Evolutionary conservation across 1,284 basidiomycete genomes (phyloP), one percentile per base, ranked within the genome.

Genomic region (Ceratobasidium sp.): DNA sequence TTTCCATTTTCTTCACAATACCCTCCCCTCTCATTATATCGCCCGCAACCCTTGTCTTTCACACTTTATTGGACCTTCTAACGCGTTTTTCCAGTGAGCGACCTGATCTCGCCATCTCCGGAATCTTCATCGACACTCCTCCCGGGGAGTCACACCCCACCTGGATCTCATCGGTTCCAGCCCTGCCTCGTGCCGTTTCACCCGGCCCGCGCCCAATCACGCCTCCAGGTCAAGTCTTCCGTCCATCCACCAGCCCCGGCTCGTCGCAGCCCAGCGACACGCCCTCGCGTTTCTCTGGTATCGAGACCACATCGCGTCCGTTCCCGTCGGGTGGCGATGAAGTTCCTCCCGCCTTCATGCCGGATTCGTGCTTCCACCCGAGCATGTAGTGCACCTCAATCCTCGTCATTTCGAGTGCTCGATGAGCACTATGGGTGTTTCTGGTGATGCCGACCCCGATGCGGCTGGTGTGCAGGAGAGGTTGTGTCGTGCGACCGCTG

Each of bases 401-500:
- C 60, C 60, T 4, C 29, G 49, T 3, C 60, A 52, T 40, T 45
- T 64, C 25, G 60, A 64, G 60, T 32, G 60, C 34, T 64, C 60
- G 60, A 64, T 64, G 60, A 64, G 60, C 47, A 64, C 60, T 1
- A 64, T 64, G 60, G 60, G 60, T 22, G 60, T 64, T 15, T 64
- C 38, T 40, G 60, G 60, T 6, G 60, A 64, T 52, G 60, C 47
- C 10, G 60, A 64, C 6, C 60, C 60, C 20, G 60, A 64, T 38
- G 60, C 47, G 15, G n/a, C 60, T 34, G 31, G 60, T 34, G 60
- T 64, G 10, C 60, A 64, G 47, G 60, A 64, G 32, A 45, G 60
- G 3, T 40, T 64, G 47, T 17, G 22, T 6, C 20, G 29, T 32
- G 34, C 13, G 3, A 34, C 17, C 27, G 3, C 38, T 31, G 22